These are phyloP conservation scores for Zoysia matrella DNA, from an alignment of 202 grass and related monocot species.

Conservation along the genomic window DNA sequence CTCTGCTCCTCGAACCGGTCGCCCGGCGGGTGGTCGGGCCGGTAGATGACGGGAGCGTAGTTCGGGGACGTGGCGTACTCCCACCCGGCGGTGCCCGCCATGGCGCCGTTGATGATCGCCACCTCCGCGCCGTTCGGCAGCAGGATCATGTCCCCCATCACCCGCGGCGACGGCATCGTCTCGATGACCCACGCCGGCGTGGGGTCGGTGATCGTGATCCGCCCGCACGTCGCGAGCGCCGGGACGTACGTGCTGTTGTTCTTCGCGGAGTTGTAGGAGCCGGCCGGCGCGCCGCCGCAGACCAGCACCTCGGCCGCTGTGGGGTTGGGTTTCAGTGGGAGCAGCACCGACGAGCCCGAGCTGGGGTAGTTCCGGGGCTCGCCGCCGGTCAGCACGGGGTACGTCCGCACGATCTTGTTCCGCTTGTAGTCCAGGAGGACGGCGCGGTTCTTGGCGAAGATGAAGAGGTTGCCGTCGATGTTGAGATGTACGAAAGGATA, in stretches of 20 bases:
- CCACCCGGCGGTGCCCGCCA: conserved; percentile 78
- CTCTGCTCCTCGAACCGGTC: conserved; percentile 62
- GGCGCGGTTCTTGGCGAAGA: conserved; percentile 90
- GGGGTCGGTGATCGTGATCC: conserved; percentile 81
- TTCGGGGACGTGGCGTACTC: conserved; percentile 52
- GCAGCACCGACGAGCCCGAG: conserved; percentile 78
- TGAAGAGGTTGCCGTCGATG: conserved; percentile 88
- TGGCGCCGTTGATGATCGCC: conserved; percentile 77
- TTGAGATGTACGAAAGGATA: conserved; percentile 89
- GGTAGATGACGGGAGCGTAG: conserved; percentile 63
- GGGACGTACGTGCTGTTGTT: conserved; percentile 31
- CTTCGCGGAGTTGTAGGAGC: conserved; percentile 60
- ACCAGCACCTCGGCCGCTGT: conserved; percentile 79
- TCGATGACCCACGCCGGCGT: conserved; percentile 70
- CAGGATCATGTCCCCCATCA: conserved; percentile 95
- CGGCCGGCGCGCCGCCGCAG: conserved; percentile 76
- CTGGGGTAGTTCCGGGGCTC: conserved; percentile 92
- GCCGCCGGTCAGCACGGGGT: conserved; percentile 57
- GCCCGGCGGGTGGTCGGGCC: conserved; percentile 35
- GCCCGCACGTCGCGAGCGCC: conserved; percentile 69
- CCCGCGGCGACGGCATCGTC: conserved; percentile 81
- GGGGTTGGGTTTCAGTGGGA: conserved; percentile 69
- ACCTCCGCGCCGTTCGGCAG: conserved; percentile 74
- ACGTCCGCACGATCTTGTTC: conserved; percentile 61
- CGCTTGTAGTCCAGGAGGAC: conserved; percentile 73